Evolutionary conservation across 441 rosid genomes (phyloP).

Genomic region (Euphorbia schlechtendalii): DNA sequence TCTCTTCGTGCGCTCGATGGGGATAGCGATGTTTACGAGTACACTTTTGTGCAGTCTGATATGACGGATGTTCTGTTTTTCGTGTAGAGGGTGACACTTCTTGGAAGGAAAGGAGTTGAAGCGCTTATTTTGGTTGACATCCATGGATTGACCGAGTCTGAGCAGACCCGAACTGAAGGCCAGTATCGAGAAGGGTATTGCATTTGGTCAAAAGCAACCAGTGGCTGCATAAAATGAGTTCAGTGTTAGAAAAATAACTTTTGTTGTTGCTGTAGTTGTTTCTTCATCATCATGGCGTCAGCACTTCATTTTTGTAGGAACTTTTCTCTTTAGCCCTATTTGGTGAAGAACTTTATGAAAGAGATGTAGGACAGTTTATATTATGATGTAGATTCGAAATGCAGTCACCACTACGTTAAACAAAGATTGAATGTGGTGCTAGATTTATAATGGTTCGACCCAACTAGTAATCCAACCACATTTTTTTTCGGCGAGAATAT

Average conservation of each 20-base stretch:
- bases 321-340: conserved; percentile 4
- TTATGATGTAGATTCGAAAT: conserved; percentile 24
- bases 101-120: conserved; percentile 83
- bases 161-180: conserved; percentile 74
- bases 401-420: conserved; percentile 8
- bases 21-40: conserved; percentile 85
- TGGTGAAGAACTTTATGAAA: conserved; percentile 8
- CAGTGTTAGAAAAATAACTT: background rate
- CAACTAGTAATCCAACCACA: too few species aligned
- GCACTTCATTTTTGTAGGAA: conserved; percentile 30
- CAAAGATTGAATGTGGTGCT: too few species aligned
- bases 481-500: too few species aligned
- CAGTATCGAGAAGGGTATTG: conserved; percentile 84
- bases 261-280: background rate
- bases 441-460: too few species aligned
- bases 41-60: conserved; percentile 71
- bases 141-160: conserved; percentile 73
- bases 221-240: conserved; percentile 40
- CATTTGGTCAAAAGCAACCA: conserved; percentile 61
- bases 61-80: conserved; percentile 83
- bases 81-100: conserved; percentile 79
- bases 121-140: conserved; percentile 65
- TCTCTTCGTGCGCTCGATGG: conserved; percentile 96
- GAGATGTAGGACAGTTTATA: conserved; percentile 10
- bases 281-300: conserved; percentile 20